Base-by-base conservation (phyloP, 257 asterid species). In the Lantana camara region DNA sequence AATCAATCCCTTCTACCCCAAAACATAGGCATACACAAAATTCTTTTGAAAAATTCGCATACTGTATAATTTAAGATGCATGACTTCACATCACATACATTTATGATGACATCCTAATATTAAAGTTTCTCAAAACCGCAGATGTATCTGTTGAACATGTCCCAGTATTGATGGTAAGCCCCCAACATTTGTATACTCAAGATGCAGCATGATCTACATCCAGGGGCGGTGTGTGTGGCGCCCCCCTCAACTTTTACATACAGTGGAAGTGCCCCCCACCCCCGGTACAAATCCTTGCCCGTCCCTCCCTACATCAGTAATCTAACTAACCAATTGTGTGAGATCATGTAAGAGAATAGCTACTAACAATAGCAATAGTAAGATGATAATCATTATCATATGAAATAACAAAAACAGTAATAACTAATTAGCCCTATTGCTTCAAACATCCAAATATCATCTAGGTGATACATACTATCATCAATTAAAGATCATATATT, bases 281-380 rank as follows among this genome's bases (percentile, higher is more conserved):
- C n/a, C n/a, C n/a, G n/a, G n/a, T n/a, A n/a, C n/a, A n/a, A n/a
- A n/a, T n/a, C n/a, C n/a, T n/a, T n/a, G n/a, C n/a, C n/a, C n/a
- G n/a, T n/a, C n/a, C n/a, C n/a, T n/a, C n/a, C n/a, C n/a, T n/a
- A n/a, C 58, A 22, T 5, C 5, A 15, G 12, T 38, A 64, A 57
- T 48, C 51, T 14, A 14, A 14, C 7, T n/a, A 54, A 54, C 24
- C 44, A 50, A 58, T 32, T 70, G 60, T 3, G 15, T n/a, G 27
- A 49, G 40, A n/a, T 20, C 20, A 19, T 44, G 52, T 12, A 13
- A 14, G 27, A 32, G 53, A 41, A 5, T 9, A 27, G 5, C 5
- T n/a, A 13, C 24, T 14, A 50, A 30, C 37, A 17, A 64, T 3
- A 27, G 20, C 20, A 66, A 55, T 16, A 40, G 5, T 24, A 17